Base-by-base conservation (phyloP, 139 green algal species). In the Tetratostichococcus sp. region DNA sequence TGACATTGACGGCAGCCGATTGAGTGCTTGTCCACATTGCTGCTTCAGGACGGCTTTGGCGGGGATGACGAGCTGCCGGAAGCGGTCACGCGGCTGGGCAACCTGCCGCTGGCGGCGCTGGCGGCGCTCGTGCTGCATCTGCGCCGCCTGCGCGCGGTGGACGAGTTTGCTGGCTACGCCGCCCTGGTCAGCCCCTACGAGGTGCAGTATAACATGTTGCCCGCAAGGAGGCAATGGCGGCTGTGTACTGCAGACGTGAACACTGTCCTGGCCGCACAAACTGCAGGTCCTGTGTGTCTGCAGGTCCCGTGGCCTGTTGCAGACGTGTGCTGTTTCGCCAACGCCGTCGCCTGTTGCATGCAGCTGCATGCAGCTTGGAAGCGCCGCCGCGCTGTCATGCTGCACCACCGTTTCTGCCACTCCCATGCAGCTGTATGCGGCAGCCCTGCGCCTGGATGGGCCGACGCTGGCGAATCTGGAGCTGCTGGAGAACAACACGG, bases 381-480 rank as follows among this genome's bases (percentile, higher is more conserved):
- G n/a, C n/a, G n/a, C n/a, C n/a, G n/a, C n/a, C n/a, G n/a, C n/a
- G n/a, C n/a, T n/a, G n/a, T n/a, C n/a, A 35, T 70, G 16, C 65
- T 35, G 28, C 30, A 14, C 62, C 19, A 34, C 1, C 30, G 14
- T 31, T 22, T 69, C 4, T 34, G 17, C 1, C 23, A 31, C 62
- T 31, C 21, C 30, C 62, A 31, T 1, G 19, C 32, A 70, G 30
- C 30, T 35, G 32, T 28, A 35, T 68, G 72, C 77, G 35, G 72
- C 66, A 25, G 77, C 77, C 2, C 72, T 82, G 1, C 50, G 77
- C 25, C 84, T 99, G 30, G 95, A 99, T 73, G 95, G 92, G 3
- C 87, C 96, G 4, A 94, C 96, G 5, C 85, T 99, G 66, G 89
- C 93, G 67, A 96, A 94, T 70, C 84, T 99, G 35, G 95, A 99